Percentiles rank a stretch among this genome's conserved stretches.
Evolutionary conservation across 169 alveolate genomes (phyloP).

Genomic region (Eimeria necatrix): DNA sequence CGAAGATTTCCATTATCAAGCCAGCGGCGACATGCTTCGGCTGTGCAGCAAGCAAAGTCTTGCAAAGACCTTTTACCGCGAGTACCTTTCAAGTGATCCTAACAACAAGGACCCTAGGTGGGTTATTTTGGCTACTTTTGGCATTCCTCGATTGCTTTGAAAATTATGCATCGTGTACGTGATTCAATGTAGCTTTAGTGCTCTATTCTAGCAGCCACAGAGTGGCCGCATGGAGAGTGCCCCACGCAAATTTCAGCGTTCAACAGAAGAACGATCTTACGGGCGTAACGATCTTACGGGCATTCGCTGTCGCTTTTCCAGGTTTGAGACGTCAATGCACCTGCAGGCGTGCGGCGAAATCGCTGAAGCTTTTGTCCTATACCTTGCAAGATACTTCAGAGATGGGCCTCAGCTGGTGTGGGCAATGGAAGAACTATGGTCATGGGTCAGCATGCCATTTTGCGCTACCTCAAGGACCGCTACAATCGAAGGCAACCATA

Average conservation of each 20-base stretch:
- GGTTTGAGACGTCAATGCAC: slow-evolving; percentile 73
- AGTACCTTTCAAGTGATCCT: slow-evolving; percentile 70
- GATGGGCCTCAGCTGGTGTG: slow-evolving; percentile 71
- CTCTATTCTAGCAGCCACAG: too few species aligned
- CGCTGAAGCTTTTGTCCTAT: slow-evolving; percentile 77
- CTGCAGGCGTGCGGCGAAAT: slow-evolving; percentile 75
- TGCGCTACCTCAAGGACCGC: background rate
- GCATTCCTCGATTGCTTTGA: too few species aligned
- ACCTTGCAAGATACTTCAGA: slow-evolving; percentile 73
- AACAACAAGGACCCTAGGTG: slow-evolving; percentile 73
- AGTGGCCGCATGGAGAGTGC: too few species aligned
- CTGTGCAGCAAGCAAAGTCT: slow-evolving; percentile 52
- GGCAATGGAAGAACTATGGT: slow-evolving; percentile 75
- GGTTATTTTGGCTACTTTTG: background rate
- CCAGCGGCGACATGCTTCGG: slow-evolving; percentile 75
- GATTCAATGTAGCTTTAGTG: too few species aligned
- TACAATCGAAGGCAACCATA: background rate
- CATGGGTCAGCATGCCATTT: slow-evolving; percentile 58
- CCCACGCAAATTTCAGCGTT: too few species aligned
- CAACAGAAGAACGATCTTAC: too few species aligned
- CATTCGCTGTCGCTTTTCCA: background rate
- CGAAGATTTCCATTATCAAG: slow-evolving; percentile 75
- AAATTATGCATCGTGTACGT: too few species aligned
- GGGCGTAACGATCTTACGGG: too few species aligned
- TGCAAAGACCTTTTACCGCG: slow-evolving; percentile 63